These are phyloP conservation scores for Fusarium continuum DNA, from an alignment of 2,329 filamentous ascomycete genomes.

Conservation along the genomic window DNA sequence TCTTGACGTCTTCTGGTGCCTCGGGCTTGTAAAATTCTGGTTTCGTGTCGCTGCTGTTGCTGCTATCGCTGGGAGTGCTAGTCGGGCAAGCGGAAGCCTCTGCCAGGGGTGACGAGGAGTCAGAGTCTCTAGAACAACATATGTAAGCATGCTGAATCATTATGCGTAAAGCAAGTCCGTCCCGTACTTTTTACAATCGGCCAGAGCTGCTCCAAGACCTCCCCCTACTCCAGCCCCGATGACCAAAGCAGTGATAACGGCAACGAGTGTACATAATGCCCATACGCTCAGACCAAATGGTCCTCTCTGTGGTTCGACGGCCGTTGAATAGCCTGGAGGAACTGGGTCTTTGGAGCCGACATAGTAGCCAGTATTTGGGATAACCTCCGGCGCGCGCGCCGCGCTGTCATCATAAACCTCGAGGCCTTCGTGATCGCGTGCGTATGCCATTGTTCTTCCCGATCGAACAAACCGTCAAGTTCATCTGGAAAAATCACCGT, in stretches of 20 bases:
- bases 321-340: not conserved
- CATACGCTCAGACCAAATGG: slow-evolving; percentile 7
- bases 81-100: not conserved
- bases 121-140: not conserved
- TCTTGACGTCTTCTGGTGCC: not conserved
- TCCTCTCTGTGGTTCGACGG: not conserved
- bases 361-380: not conserved
- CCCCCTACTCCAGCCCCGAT: slow-evolving; percentile 14
- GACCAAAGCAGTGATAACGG: not conserved
- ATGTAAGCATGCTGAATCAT: not conserved
- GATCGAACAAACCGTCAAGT: not conserved
- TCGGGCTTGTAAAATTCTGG: not conserved
- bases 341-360: not conserved
- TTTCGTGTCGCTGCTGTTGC: not conserved
- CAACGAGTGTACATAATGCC: not conserved
- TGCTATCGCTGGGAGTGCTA: not conserved
- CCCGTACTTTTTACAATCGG: slow-evolving; percentile 7
- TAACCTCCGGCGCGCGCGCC: slow-evolving; percentile 1
- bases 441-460: not conserved
- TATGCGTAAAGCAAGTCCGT: no score
- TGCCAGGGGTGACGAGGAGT: not conserved
- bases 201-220: slow-evolving; percentile 22
- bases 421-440: slow-evolving; percentile 4
- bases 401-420: slow-evolving; percentile 7
- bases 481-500: not conserved